These are phyloP conservation scores for Blastobotrys robertii DNA, from an alignment of 805 yeast species.

Conservation along the genomic window DNA sequence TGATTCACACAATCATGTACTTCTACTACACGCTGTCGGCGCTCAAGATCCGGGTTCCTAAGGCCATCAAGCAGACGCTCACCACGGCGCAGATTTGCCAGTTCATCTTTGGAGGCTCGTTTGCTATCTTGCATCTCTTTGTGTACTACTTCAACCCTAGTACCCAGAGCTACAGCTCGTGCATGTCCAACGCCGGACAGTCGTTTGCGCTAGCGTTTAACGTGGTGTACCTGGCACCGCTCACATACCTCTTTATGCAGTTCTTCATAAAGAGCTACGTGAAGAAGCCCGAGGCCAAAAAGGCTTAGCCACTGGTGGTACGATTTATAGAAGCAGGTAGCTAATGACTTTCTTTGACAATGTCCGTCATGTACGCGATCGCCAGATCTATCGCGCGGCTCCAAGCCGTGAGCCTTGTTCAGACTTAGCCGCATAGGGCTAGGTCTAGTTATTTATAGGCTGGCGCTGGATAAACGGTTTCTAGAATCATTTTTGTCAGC, in stretches of 20 bases:
- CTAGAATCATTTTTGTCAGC: too few relatives aligned
- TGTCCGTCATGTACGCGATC: neutral
- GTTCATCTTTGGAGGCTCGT: slow-evolving; percentile 57
- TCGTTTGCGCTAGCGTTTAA: slow-evolving; percentile 54
- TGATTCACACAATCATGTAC: slow-evolving; percentile 69
- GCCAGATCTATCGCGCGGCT: too few relatives aligned
- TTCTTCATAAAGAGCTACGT: slow-evolving; percentile 43
- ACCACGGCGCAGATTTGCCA: slow-evolving; percentile 63
- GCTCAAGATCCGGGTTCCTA: slow-evolving; percentile 49
- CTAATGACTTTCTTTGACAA: neutral
- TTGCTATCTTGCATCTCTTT: slow-evolving; percentile 57
- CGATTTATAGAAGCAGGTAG: neutral
- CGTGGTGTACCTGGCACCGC: slow-evolving; percentile 56
- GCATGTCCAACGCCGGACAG: slow-evolving; percentile 50
- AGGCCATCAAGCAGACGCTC: slow-evolving; percentile 43
- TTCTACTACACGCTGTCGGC: slow-evolving; percentile 55
- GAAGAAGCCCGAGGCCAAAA: neutral
- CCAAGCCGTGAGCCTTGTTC: too few relatives aligned
- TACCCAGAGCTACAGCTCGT: slow-evolving; percentile 34
- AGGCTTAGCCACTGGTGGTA: neutral
- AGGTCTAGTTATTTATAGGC: too few relatives aligned
- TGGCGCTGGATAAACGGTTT: too few relatives aligned
- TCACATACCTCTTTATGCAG: slow-evolving; percentile 55
- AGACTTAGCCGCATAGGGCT: too few relatives aligned
- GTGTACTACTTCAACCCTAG: slow-evolving; percentile 45